Conservation (phyloP, 352 stramenopile species). For the Phytophthora sp. region DNA sequence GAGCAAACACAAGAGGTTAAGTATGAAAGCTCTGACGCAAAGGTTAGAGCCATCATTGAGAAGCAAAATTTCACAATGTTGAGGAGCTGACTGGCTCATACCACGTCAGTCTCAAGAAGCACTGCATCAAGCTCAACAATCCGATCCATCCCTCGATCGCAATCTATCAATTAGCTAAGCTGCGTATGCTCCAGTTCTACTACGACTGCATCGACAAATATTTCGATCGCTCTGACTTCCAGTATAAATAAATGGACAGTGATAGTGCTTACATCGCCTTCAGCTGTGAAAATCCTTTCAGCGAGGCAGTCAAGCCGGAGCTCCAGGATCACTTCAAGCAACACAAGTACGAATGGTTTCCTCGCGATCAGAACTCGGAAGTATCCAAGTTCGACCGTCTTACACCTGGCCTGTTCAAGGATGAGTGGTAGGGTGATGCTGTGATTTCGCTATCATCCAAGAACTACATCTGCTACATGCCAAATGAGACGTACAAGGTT, state of each 20-base stretch:
- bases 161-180: background rate
- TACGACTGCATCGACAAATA: background rate
- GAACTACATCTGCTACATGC: background rate
- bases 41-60: background rate
- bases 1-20: background rate
- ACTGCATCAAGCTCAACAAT: background rate
- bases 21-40: background rate
- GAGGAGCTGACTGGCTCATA: background rate
- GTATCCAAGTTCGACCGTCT: background rate
- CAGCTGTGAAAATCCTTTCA: background rate
- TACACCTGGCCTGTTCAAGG: background rate
- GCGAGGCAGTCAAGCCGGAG: background rate
- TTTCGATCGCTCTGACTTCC: background rate
- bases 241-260: background rate
- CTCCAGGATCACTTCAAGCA: no score
- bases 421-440: conserved; percentile 1
- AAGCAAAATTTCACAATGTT: background rate
- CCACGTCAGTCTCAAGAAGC: background rate
- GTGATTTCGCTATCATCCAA: background rate
- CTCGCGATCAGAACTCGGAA: background rate
- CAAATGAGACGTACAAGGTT: background rate
- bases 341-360: background rate
- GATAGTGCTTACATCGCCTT: background rate
- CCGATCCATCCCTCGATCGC: background rate
- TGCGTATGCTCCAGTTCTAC: background rate